Percentiles rank a stretch among this genome's conserved stretches.
These are phyloP conservation scores for Cerrena zonata DNA, from an alignment of 1,284 basidiomycete species.

Conservation along the genomic window DNA sequence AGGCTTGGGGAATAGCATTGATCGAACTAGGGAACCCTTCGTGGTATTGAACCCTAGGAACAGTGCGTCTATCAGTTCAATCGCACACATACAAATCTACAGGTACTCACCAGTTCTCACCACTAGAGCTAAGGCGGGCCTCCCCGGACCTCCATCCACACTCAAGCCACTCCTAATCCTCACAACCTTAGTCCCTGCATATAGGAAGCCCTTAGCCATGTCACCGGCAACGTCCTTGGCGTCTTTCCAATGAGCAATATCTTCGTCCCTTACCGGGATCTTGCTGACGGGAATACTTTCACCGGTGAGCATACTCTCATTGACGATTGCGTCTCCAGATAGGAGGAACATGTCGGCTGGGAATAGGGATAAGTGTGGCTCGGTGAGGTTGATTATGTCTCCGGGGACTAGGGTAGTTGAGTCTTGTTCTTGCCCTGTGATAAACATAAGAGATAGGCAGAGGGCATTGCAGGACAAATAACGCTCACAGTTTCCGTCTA, in stretches of 20 bases:
- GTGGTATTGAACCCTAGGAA: constrained; percentile 88
- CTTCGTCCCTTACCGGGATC: constrained; percentile 68
- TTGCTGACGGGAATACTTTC: constrained; percentile 94
- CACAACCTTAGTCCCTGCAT: constrained; percentile 88
- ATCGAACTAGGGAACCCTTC: constrained; percentile 91
- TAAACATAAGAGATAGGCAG: too few species aligned
- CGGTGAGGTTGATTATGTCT: constrained; percentile 86
- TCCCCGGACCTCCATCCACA: constrained; percentile 46
- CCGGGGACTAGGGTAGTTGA: constrained; percentile 87
- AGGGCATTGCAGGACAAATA: constrained; percentile 8
- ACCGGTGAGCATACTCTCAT: constrained; percentile 97
- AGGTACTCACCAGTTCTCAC: constrained; percentile 75
- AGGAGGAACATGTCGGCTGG: constrained; percentile 91
- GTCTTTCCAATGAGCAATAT: constrained; percentile 66
- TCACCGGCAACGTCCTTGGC: constrained; percentile 64
- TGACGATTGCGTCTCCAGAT: constrained; percentile 93
- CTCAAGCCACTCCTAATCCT: constrained; percentile 73
- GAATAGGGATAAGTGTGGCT: constrained; percentile 68
- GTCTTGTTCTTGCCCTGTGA: constrained; percentile 68
- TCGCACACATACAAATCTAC: too few species aligned
- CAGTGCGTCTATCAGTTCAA: too few species aligned
- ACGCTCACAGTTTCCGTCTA: constrained; percentile 67
- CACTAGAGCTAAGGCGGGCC: constrained; percentile 81
- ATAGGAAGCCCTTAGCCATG: constrained; percentile 82
- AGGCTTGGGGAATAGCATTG: constrained; percentile 98